phyloP scores from a whole-genome alignment of 1,139 yeast genomes.

The Arxiozyma heterogenica region DNA sequence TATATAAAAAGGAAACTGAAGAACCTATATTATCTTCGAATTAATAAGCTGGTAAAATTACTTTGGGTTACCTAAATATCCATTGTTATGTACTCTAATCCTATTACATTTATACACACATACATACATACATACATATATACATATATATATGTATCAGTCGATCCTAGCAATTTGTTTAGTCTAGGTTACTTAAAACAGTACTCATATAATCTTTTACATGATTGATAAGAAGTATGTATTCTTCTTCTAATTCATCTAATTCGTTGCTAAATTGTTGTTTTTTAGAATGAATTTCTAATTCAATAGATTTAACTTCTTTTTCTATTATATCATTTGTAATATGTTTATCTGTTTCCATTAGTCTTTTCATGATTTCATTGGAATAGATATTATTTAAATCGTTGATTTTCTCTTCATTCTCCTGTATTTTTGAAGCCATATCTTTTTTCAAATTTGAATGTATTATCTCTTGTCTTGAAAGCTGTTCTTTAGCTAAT shows the following conservation, averaged over 20 bases:
- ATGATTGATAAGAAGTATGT: constrained; percentile 21
- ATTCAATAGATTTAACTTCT: constrained; percentile 19
- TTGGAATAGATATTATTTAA: constrained; percentile 19
- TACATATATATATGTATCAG: constrained; percentile 5
- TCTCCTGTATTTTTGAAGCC: constrained; percentile 13
- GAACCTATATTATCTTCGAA: not conserved
- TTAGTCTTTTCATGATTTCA: constrained; percentile 21
- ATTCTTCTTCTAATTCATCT: constrained; percentile 23
- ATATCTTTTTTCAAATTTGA: constrained; percentile 13
- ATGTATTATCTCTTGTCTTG: constrained; percentile 16
- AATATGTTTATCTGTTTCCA: constrained; percentile 21
- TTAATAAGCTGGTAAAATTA: not conserved
- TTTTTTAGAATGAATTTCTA: constrained; percentile 15
- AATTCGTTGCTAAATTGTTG: constrained; percentile 19
- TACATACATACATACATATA: too few relatives aligned
- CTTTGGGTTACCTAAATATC: not conserved
- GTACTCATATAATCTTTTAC: constrained; percentile 25
- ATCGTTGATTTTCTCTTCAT: constrained; percentile 15
- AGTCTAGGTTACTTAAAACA: constrained; percentile 12
- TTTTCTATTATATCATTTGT: constrained; percentile 20
- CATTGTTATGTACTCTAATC: not conserved
- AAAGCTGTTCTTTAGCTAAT: constrained; percentile 21
- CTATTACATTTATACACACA: too few relatives aligned
- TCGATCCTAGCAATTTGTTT: constrained; percentile 2
- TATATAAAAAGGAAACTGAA: not conserved